phyloP scores from a whole-genome alignment of 1,284 basidiomycete species.

The Ceratobasidium theobromae region DNA sequence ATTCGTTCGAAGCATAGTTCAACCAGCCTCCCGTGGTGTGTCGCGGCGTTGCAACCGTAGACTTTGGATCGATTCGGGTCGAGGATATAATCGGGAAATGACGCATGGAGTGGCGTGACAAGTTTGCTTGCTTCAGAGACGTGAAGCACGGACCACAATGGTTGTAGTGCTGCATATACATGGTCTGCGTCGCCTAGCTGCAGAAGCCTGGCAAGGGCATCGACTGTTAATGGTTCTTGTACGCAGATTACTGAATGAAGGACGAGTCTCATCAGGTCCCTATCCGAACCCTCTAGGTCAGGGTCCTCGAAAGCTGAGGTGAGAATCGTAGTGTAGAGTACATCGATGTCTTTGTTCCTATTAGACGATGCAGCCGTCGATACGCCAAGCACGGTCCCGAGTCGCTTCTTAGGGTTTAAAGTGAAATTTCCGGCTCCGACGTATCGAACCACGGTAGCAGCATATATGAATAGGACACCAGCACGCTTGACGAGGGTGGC shows the following conservation, averaged over 20 bases:
- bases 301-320: neutral
- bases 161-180: neutral
- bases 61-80: neutral
- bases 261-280: neutral
- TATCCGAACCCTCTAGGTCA: neutral
- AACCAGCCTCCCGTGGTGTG: neutral
- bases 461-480: constrained; percentile 14
- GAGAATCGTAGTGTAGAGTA: neutral
- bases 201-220: neutral
- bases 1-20: neutral
- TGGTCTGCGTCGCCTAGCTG: neutral
- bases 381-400: neutral
- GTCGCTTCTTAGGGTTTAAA: neutral
- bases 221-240: constrained; percentile 6
- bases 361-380: neutral
- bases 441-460: constrained; percentile 14
- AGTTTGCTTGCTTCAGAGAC: neutral
- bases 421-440: neutral
- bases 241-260: constrained; percentile 1
- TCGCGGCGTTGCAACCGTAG: neutral
- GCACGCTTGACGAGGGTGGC: neutral
- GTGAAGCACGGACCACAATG: neutral
- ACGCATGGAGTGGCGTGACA: neutral
- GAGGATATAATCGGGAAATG: constrained; percentile 1
- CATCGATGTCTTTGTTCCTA: neutral